Conservation (phyloP, 164 flowering plant species). For the Sedum album region DNA sequence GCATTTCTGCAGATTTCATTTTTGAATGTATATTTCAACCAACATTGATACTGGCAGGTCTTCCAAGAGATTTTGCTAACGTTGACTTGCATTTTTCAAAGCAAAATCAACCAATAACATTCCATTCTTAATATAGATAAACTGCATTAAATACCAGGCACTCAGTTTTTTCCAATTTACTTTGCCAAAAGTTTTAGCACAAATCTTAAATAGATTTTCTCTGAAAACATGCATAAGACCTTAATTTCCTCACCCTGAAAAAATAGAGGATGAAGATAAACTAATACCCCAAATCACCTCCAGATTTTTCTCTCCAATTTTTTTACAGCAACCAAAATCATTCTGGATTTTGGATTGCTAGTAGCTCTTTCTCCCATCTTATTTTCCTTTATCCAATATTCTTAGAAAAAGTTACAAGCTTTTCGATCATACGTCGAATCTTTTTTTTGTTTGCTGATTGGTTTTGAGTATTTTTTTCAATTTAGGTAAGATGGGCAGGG, state of each 20-base stretch:
- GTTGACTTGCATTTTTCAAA: neutral
- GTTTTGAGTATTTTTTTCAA: neutral
- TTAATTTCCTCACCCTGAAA: neutral
- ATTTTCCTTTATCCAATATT: neutral
- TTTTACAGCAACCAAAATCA: constrained; percentile 3
- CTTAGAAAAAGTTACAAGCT: neutral
- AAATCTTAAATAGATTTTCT: neutral
- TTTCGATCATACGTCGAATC: neutral
- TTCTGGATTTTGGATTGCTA: neutral
- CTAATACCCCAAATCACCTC: constrained; percentile 1
- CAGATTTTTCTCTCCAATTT: neutral
- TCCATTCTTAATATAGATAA: neutral
- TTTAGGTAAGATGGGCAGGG: neutral
- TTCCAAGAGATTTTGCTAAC: neutral
- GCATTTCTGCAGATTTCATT: too few species aligned
- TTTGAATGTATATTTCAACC: too few species aligned
- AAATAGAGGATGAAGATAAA: neutral
- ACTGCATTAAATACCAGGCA: neutral
- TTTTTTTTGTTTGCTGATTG: neutral
- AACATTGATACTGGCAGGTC: neutral
- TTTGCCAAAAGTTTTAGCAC: neutral
- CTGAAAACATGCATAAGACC: neutral
- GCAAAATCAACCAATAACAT: neutral
- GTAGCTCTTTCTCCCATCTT: neutral
- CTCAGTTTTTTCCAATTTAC: neutral